A percentile compares a stretch with the other conserved stretches of the same genome.
Conservation (phyloP, 768 basidiomycete genomes). For the Collybia sordida region DNA sequence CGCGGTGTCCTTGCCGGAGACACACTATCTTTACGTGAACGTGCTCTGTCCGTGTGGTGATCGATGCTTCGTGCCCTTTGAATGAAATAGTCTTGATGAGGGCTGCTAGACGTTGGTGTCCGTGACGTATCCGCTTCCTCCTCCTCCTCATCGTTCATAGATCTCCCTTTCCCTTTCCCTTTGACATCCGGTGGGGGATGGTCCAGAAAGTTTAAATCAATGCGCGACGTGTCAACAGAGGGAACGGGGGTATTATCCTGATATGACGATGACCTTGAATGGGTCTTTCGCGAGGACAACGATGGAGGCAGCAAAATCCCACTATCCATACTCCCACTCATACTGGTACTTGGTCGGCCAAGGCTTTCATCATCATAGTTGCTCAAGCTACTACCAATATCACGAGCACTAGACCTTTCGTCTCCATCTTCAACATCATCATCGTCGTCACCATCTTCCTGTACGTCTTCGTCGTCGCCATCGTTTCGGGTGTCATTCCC, state of each 20-base stretch:
- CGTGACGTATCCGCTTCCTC: slow-evolving; percentile 14
- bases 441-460: slow-evolving; percentile 17
- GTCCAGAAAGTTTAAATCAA: slow-evolving; percentile 34
- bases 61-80: slow-evolving; percentile 2
- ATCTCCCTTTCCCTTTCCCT: slow-evolving; percentile 20
- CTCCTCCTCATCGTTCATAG: background rate
- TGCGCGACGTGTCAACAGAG: slow-evolving; percentile 24
- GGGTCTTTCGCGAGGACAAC: slow-evolving; percentile 3
- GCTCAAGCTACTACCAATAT: slow-evolving; percentile 2
- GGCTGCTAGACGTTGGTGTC: slow-evolving; percentile 19
- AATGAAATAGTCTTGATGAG: slow-evolving; percentile 7
- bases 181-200: slow-evolving; percentile 13
- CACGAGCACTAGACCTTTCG: slow-evolving; percentile 4
- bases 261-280: slow-evolving; percentile 24
- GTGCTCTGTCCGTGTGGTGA: background rate
- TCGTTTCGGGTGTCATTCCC: slow-evolving; percentile 35
- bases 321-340: slow-evolving; percentile 5
- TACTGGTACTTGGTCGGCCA: slow-evolving; percentile 1
- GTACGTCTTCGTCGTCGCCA: slow-evolving; percentile 28
- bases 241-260: slow-evolving; percentile 19
- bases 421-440: slow-evolving; percentile 9
- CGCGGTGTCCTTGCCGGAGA: background rate
- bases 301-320: background rate
- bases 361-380: background rate
- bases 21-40: background rate